Conservation (phyloP, 2,329 filamentous ascomycete species). For the Fusarium mangiferae region DNA sequence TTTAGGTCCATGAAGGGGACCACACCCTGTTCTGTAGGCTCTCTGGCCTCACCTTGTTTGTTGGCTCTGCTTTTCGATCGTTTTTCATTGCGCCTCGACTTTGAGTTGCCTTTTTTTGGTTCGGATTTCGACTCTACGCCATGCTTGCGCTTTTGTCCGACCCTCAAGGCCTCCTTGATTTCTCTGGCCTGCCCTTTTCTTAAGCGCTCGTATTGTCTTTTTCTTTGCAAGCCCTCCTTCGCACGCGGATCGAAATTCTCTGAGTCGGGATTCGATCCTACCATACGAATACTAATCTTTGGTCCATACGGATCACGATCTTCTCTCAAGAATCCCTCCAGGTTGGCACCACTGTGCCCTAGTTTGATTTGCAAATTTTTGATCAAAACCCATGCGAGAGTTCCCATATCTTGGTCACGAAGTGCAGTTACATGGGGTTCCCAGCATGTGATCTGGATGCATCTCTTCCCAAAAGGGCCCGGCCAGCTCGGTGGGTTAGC, state of each 20-base stretch:
- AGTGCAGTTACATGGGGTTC: slow-evolving; percentile 72
- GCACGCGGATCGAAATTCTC: slow-evolving; percentile 60
- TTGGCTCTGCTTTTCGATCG: slow-evolving; percentile 25
- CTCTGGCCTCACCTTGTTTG: slow-evolving; percentile 1
- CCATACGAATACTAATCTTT: slow-evolving; percentile 67
- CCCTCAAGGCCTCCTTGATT: slow-evolving; percentile 50
- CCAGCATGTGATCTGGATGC: slow-evolving; percentile 77
- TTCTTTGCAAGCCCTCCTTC: slow-evolving; percentile 70
- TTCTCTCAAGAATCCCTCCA: slow-evolving; percentile 78
- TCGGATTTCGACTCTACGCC: slow-evolving; percentile 40
- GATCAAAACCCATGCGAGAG: slow-evolving; percentile 72
- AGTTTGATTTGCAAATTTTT: slow-evolving; percentile 78
- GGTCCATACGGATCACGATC: slow-evolving; percentile 58
- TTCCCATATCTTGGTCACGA: slow-evolving; percentile 60
- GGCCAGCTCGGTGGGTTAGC: slow-evolving; percentile 62
- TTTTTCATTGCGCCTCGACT: slow-evolving; percentile 33
- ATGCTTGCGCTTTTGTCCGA: slow-evolving; percentile 54
- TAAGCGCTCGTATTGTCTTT: slow-evolving; percentile 69
- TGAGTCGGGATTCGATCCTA: slow-evolving; percentile 54
- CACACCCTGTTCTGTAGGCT: slow-evolving; percentile 39
- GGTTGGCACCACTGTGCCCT: slow-evolving; percentile 59
- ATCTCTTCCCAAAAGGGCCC: slow-evolving; percentile 78
- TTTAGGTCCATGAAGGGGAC: slow-evolving; percentile 47
- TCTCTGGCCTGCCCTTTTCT: slow-evolving; percentile 54
- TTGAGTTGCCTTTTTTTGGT: slow-evolving; percentile 43